Base-by-base conservation (phyloP, 2,329 filamentous ascomycete genomes). In the Acephala macrosclerotiorum region DNA sequence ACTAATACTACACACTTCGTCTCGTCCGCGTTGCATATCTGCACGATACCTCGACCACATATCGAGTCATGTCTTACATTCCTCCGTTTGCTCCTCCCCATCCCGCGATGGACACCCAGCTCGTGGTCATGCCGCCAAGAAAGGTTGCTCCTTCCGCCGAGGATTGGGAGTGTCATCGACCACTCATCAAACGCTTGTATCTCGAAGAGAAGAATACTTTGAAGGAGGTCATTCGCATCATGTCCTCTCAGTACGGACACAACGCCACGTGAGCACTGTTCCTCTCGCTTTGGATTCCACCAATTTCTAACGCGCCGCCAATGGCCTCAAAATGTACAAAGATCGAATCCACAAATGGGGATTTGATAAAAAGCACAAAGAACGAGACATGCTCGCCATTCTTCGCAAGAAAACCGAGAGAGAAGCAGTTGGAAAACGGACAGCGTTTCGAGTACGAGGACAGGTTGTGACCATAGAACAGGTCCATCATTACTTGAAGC, bases 301-400 rank as follows among this genome's bases (percentile, higher is more conserved):
- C 20, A n/a, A n/a, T n/a, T n/a, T n/a, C n/a, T n/a, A n/a, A n/a
- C n/a, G n/a, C n/a, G n/a, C n/a, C n/a, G n/a, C n/a, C n/a, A n/a
- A n/a, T n/a, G n/a, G 65, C 6, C 33, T 18, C 12, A 61, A 55
- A 20, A 67, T 64, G 58, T 67, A 58, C 51, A 64, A 64, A 38
- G 35, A 61, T 20, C 53, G 65, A 33, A 64, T 64, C 61, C 53
- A 45, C 16, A 59, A 61, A 45, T 67, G 65, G 65, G 22, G 26
- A 22, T 25, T 61, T 18, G 65, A 67, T 25, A 67, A 67, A 55
- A 67, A 67, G 16, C 47, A 58, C 58, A 67, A 67, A 29, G 65
- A 67, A 53, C 2, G 29, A n/a, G 61, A 67, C 14, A 60, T 62
- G 51, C 20, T 55, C 6, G 61, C 61, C 12, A 61, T 67, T 18